Conservation (phyloP, 192 early-diverging fungal species). For the Umbelopsis sp. region DNA sequence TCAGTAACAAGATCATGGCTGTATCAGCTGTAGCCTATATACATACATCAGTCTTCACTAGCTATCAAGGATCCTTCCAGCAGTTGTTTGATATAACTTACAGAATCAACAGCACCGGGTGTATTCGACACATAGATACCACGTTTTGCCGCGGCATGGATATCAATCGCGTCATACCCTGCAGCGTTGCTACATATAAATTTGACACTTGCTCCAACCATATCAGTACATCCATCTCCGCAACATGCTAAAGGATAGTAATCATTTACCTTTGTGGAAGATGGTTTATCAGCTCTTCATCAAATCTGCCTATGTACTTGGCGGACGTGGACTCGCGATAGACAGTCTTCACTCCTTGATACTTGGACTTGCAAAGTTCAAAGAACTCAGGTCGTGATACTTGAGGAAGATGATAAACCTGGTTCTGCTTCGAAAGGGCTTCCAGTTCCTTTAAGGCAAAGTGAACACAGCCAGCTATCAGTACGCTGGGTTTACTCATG, state of each 20-base stretch:
- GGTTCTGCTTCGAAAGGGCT: conserved; percentile 20
- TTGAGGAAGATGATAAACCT: conserved; percentile 27
- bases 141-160: conserved; percentile 30
- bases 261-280: conserved; percentile 24
- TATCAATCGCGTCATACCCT: conserved; percentile 44
- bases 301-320: conserved; percentile 34
- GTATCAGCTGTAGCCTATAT: conserved; percentile 45
- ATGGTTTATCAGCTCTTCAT: conserved; percentile 31
- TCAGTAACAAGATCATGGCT: conserved; percentile 49
- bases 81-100: background rate
- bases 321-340: conserved; percentile 25
- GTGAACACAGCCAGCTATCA: conserved; percentile 31
- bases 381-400: conserved; percentile 37
- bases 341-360: conserved; percentile 28
- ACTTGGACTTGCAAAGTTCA: conserved; percentile 25
- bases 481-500: conserved; percentile 14
- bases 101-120: conserved; percentile 39
- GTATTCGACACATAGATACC: conserved; percentile 48
- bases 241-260: background rate
- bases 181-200: conserved; percentile 34
- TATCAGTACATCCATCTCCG: background rate
- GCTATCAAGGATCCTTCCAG: no score
- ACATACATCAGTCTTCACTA: no score
- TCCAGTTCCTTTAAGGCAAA: conserved; percentile 25
- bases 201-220: conserved; percentile 10